A percentile compares a stretch with the other conserved stretches of the same genome.
phyloP scores from a whole-genome alignment of 768 basidiomycete species.

The Mycena belliarum region DNA sequence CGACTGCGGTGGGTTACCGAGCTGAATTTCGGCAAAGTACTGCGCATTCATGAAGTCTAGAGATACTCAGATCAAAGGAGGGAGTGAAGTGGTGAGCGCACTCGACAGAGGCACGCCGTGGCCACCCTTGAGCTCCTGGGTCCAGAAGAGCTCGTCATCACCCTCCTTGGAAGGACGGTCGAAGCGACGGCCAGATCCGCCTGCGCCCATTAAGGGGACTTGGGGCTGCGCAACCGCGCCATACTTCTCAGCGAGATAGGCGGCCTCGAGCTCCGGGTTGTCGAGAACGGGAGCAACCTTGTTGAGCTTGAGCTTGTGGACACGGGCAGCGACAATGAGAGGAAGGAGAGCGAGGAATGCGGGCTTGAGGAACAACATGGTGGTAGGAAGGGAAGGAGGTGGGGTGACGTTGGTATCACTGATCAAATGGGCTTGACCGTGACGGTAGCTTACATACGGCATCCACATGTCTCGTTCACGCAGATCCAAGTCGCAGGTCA shows the following conservation, averaged over 20 bases:
- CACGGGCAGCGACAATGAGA: conserved; percentile 54
- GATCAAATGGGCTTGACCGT: too few species aligned
- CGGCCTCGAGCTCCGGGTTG: conserved; percentile 70
- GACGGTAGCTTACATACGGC: too few species aligned
- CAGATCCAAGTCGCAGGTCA: conserved; percentile 20
- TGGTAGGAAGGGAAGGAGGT: conserved; percentile 3
- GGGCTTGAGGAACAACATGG: conserved; percentile 44
- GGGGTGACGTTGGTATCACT: background rate
- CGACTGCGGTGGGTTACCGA: conserved; percentile 83
- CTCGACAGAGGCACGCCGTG: conserved; percentile 89
- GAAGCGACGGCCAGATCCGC: conserved; percentile 69
- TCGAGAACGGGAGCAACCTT: conserved; percentile 69
- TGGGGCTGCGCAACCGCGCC: conserved; percentile 49
- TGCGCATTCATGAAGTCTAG: conserved; percentile 98
- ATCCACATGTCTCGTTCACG: conserved; percentile 22
- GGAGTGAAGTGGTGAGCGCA: conserved; percentile 39
- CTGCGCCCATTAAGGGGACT: conserved; percentile 70
- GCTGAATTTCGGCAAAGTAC: conserved; percentile 85
- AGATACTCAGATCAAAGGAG: conserved; percentile 1
- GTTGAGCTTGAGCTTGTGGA: conserved; percentile 88
- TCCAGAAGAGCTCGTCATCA: conserved; percentile 74
- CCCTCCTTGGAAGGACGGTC: conserved; percentile 36
- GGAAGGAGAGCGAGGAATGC: conserved; percentile 45
- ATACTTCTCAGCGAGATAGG: conserved; percentile 95
- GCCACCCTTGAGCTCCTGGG: conserved; percentile 76